Evolutionary conservation across 768 basidiomycete species (phyloP).

Genomic region (Phaffia australis): DNA sequence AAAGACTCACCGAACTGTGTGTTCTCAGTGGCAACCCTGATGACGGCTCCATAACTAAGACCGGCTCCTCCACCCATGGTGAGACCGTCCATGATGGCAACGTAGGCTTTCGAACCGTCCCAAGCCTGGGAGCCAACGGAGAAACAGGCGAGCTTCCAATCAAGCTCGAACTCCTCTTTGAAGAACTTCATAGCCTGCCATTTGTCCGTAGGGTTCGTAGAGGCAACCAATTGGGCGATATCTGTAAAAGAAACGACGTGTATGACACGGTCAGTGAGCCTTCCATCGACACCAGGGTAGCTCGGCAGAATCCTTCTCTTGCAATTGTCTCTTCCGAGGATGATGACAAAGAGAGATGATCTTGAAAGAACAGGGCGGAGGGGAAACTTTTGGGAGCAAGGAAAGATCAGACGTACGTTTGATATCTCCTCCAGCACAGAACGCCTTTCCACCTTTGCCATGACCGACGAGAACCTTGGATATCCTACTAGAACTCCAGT

Average conservation of each 20-base stretch:
- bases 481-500: slow-evolving; percentile 45
- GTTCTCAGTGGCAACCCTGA: slow-evolving; percentile 87
- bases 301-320: neutral
- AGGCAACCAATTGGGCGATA: neutral
- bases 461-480: slow-evolving; percentile 53
- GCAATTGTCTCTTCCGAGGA: neutral
- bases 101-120: slow-evolving; percentile 59
- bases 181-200: slow-evolving; percentile 70
- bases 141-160: slow-evolving; percentile 24
- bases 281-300: neutral
- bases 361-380: neutral
- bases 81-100: slow-evolving; percentile 78
- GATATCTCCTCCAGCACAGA: slow-evolving; percentile 93
- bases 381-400: neutral
- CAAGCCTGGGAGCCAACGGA: slow-evolving; percentile 18
- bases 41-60: slow-evolving; percentile 67
- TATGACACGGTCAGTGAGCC: neutral
- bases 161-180: slow-evolving; percentile 55
- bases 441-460: slow-evolving; percentile 57
- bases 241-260: neutral
- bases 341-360: slow-evolving; percentile 3
- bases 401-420: slow-evolving; percentile 49
- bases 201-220: slow-evolving; percentile 26
- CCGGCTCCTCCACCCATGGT: slow-evolving; percentile 97
- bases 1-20: slow-evolving; percentile 49